A percentile compares a stretch with the other conserved stretches of the same genome.
Evolutionary conservation across 2,329 filamentous ascomycete species (phyloP).

Genomic region (Botryosphaeria agaves): DNA sequence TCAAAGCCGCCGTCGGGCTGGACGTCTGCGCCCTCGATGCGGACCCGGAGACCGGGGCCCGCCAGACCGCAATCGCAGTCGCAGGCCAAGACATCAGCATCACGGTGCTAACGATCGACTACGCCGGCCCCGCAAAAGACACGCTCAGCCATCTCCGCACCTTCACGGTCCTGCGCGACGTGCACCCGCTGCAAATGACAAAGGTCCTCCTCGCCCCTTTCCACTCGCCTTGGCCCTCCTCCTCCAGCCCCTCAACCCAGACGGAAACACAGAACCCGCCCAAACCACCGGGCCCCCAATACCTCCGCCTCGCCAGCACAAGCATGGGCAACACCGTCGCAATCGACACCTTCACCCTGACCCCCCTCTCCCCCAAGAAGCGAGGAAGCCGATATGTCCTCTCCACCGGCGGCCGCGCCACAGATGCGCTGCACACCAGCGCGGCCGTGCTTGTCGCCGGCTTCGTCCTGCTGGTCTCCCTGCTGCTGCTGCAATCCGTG

Average conservation of each 20-base stretch:
- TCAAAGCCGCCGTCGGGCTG: constrained; percentile 61
- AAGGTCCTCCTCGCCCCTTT: constrained; percentile 30
- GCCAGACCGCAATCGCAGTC: constrained; percentile 67
- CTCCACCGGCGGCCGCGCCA: constrained; percentile 34
- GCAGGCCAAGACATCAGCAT: constrained; percentile 68
- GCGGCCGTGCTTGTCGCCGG: constrained; percentile 40
- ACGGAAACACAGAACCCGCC: constrained; percentile 1
- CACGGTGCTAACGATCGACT: constrained; percentile 60
- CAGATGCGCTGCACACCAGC: constrained; percentile 33
- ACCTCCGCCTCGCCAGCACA: constrained; percentile 63
- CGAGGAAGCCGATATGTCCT: constrained; percentile 49
- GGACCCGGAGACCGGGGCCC: constrained; percentile 37
- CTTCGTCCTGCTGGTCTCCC: constrained; percentile 44
- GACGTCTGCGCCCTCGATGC: constrained; percentile 54
- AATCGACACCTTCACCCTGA: constrained; percentile 61
- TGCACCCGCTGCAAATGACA: constrained; percentile 42
- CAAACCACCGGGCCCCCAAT: constrained; percentile 27
- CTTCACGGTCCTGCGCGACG: constrained; percentile 35
- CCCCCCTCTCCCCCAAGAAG: constrained; percentile 27
- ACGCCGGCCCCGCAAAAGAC: constrained; percentile 30
- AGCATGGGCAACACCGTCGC: constrained; percentile 65
- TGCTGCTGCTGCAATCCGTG: constrained; percentile 48
- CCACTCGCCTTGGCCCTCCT: constrained; percentile 18
- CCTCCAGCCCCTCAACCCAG: constrained; percentile 4
- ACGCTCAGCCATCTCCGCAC: constrained; percentile 29